phyloP scores from a whole-genome alignment of 495 filamentous ascomycete genomes.

The Cercophora sp. region DNA sequence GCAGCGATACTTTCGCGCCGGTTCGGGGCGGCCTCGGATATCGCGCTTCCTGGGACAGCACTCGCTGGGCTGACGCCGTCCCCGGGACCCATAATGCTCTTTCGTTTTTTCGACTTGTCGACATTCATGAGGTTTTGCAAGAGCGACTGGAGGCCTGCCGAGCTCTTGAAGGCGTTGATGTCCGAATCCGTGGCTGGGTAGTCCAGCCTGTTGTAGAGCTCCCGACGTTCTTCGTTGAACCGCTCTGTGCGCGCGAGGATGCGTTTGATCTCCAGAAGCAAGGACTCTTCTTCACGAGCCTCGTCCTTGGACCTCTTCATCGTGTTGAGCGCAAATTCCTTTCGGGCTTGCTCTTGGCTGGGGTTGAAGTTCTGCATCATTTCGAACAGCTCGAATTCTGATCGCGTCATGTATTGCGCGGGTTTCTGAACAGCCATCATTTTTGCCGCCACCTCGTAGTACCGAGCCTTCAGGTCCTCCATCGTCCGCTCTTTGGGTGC shows the following conservation, averaged over 20 bases:
- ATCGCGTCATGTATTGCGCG: slow-evolving; percentile 74
- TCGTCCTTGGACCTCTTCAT: slow-evolving; percentile 79
- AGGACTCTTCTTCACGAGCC: slow-evolving; percentile 81
- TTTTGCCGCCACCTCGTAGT: slow-evolving; percentile 78
- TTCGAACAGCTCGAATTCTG: slow-evolving; percentile 77
- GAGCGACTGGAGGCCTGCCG: slow-evolving; percentile 70
- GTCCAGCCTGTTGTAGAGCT: slow-evolving; percentile 85
- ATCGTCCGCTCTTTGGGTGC: slow-evolving; percentile 56
- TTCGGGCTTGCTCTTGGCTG: slow-evolving; percentile 68
- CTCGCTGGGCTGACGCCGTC: slow-evolving; percentile 38
- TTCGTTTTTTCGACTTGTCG: slow-evolving; percentile 83
- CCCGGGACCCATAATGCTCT: slow-evolving; percentile 51
- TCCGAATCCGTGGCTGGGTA: slow-evolving; percentile 64
- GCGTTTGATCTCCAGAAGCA: slow-evolving; percentile 83
- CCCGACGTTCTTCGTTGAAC: slow-evolving; percentile 79
- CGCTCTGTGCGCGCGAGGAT: slow-evolving; percentile 77
- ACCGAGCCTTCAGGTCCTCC: slow-evolving; percentile 89
- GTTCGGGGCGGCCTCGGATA: slow-evolving; percentile 27
- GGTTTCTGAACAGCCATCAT: slow-evolving; percentile 83
- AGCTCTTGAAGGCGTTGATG: slow-evolving; percentile 71
- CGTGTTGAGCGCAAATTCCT: slow-evolving; percentile 75
- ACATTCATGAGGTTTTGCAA: slow-evolving; percentile 71
- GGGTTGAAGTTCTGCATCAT: slow-evolving; percentile 82
- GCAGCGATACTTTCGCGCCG: slow-evolving; percentile 51
- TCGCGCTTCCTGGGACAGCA: slow-evolving; percentile 34